Evolutionary conservation across 2,329 filamentous ascomycete species (phyloP).

Genomic region (Calonectria naviculata): DNA sequence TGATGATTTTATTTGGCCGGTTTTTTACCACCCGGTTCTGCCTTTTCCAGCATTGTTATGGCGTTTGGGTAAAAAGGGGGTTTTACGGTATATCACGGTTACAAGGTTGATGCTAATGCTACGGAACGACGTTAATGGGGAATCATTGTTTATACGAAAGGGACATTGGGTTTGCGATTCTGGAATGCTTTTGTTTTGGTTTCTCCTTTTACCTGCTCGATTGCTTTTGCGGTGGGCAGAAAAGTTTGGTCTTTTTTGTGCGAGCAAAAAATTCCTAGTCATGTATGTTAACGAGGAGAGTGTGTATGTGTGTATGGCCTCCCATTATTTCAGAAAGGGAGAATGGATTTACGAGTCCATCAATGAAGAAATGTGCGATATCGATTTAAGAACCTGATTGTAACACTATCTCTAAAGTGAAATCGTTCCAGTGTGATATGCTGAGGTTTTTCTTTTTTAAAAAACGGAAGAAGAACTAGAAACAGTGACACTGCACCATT

Average conservation of each 20-base stretch:
- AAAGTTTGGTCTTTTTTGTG: background rate
- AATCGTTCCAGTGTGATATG: background rate
- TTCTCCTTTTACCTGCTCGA: background rate
- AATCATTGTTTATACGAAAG: background rate
- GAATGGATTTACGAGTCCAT: background rate
- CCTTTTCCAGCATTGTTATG: slow-evolving; percentile 13
- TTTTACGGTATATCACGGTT: background rate
- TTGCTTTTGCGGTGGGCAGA: background rate
- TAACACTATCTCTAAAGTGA: background rate
- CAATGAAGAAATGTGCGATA: background rate
- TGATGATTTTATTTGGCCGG: background rate
- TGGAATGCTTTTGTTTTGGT: slow-evolving; percentile 12
- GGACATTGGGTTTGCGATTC: background rate
- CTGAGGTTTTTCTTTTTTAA: no score
- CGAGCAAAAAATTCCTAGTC: background rate
- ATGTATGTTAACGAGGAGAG: background rate
- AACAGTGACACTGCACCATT: no score
- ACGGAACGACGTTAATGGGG: background rate
- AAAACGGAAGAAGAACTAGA: no score
- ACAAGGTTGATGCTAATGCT: slow-evolving; percentile 10
- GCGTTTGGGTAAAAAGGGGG: slow-evolving; percentile 7
- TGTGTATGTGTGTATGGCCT: background rate
- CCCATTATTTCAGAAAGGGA: background rate
- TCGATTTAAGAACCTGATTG: background rate
- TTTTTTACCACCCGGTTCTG: background rate